Base-by-base conservation (phyloP, 495 filamentous ascomycete species). In the Penicillium riverlandense region DNA sequence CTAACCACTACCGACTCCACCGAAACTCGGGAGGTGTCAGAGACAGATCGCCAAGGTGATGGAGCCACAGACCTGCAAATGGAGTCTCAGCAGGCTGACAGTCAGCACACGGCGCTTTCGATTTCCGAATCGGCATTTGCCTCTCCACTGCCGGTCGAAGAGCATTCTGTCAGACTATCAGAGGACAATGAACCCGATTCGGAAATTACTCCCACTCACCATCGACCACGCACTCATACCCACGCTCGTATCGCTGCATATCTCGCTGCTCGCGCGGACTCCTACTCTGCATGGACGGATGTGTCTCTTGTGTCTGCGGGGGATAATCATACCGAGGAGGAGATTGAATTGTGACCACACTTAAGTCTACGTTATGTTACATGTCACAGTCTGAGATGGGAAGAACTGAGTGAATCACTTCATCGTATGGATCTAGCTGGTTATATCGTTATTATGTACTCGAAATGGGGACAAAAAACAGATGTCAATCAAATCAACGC, bases 271-370 rank as follows among this genome's bases (percentile, higher is more conserved):
- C 41, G 44, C 10, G 58, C 57, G 37, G 62, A 58, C 38, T 69
- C 46, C 8, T 67, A 54, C 42, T 57, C 62, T 28, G 63, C 55
- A 1, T 79, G 76, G 75, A 57, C 57, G 32, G 58, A 66, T 15
- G 47, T 72, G 13, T 59, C 69, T 11, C 54, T 77, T 28, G 50
- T 74, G 37, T 78, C 75, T 27, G 65, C 70, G 10, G 62, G 63
- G 11, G 54, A 66, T 47, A 69, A 71, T 45, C 75, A 77, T 50
- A 55, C 63, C 0, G 65, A 73, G 39, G 62, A 66, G 41, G 76
- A 77, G 53, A 45, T 65, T 38, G 75, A 79, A 45, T 49, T 79
- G n/a, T 77, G 47, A 60, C 32, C 22, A 1, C 6, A 22, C 22
- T 22, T 22, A 3, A 22, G 22, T 22, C 22, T 22, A 22, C 22